Evolutionary conservation across 352 stramenopile genomes (phyloP).

Genomic region (Globisporangium uncinulatum): DNA sequence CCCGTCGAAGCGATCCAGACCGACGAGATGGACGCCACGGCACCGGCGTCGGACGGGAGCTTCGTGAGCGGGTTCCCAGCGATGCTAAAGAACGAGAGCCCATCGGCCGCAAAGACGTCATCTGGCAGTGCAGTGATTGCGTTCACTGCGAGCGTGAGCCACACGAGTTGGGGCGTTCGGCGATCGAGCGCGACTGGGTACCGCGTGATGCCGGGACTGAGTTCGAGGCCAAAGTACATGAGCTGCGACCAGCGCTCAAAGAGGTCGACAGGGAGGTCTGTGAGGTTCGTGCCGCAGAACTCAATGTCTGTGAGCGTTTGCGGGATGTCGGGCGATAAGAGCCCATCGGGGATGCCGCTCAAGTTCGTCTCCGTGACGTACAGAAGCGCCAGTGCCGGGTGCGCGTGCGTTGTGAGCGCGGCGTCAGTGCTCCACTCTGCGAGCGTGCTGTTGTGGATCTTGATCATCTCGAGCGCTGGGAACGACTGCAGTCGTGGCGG

Average conservation of each 20-base stretch:
- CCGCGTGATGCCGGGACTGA: constrained; percentile 2
- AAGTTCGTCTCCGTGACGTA: constrained; percentile 6
- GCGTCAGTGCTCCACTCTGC: constrained; percentile 9
- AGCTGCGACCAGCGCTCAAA: constrained; percentile 1
- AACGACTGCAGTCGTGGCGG: constrained; percentile 4
- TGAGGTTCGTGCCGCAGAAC: constrained; percentile 3
- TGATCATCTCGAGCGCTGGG: constrained; percentile 2
- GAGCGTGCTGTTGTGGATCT: constrained; percentile 18
- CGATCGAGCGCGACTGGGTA: constrained; percentile 1
- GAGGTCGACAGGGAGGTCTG: not conserved
- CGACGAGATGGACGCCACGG: not conserved
- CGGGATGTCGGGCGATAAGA: not conserved
- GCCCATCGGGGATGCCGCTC: not conserved
- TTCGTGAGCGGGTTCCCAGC: constrained; percentile 8
- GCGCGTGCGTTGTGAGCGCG: constrained; percentile 4
- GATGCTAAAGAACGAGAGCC: not conserved
- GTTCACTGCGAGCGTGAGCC: not conserved
- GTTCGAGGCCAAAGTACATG: constrained; percentile 5
- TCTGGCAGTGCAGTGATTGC: not conserved
- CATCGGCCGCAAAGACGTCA: not conserved
- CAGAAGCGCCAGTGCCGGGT: constrained; percentile 9
- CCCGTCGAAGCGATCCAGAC: not conserved
- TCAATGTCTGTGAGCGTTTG: constrained; percentile 1
- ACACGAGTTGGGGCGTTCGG: not conserved
- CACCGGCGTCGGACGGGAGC: not conserved